Conservation (phyloP, 805 yeast genomes). For the Saturnispora halmiae region DNA sequence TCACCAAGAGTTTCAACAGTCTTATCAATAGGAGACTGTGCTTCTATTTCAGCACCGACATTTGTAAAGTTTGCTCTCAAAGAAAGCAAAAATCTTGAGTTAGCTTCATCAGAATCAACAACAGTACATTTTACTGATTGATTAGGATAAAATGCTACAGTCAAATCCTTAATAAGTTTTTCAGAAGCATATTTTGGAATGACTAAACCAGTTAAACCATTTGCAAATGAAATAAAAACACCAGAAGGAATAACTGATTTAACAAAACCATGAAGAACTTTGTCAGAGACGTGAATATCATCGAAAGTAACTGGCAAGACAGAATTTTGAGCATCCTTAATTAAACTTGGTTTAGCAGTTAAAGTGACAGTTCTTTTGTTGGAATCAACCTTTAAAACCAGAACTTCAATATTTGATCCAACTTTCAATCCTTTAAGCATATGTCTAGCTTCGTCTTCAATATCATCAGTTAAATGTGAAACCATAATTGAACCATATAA, state of each 20-base stretch:
- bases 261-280: slow-evolving; percentile 60
- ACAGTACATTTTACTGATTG: slow-evolving; percentile 70
- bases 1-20: slow-evolving; percentile 42
- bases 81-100: slow-evolving; percentile 62
- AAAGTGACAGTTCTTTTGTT: slow-evolving; percentile 53
- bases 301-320: slow-evolving; percentile 51
- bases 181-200: slow-evolving; percentile 63
- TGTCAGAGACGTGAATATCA: slow-evolving; percentile 45
- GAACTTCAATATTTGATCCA: slow-evolving; percentile 51
- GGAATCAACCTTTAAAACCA: slow-evolving; percentile 59
- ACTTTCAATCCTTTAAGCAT: slow-evolving; percentile 50
- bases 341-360: slow-evolving; percentile 56
- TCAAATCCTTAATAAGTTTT: slow-evolving; percentile 43
- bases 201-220: slow-evolving; percentile 73
- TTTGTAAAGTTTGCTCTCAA: slow-evolving; percentile 24
- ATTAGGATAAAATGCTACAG: slow-evolving; percentile 44
- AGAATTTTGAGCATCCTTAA: slow-evolving; percentile 48
- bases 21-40: slow-evolving; percentile 53
- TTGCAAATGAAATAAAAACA: slow-evolving; percentile 73
- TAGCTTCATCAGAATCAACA: slow-evolving; percentile 56
- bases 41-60: slow-evolving; percentile 19
- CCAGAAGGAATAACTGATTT: slow-evolving; percentile 74
- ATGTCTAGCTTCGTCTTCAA: slow-evolving; percentile 63
- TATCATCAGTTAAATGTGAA: slow-evolving; percentile 72
- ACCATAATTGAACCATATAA: slow-evolving; percentile 63